phyloP scores from a whole-genome alignment of 768 basidiomycete genomes.

The Galerina marginata region DNA sequence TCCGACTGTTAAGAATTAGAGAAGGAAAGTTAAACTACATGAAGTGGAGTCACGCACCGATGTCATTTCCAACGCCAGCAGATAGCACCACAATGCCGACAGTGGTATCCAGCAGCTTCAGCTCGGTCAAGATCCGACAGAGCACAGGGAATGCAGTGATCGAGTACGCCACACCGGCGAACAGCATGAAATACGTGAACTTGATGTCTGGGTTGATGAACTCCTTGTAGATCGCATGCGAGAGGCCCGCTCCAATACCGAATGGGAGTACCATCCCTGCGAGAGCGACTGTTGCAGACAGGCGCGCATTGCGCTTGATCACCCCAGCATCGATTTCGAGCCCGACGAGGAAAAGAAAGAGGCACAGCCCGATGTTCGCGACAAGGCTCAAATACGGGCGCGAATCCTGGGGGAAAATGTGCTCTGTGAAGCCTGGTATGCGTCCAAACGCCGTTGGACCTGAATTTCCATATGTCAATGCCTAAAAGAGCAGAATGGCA shows the following conservation, averaged over 20 bases:
- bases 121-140: constrained; percentile 87
- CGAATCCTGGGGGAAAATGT: constrained; percentile 80
- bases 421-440: constrained; percentile 86
- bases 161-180: constrained; percentile 89
- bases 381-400: constrained; percentile 82
- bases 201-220: constrained; percentile 72
- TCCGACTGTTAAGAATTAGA: constrained; percentile 49
- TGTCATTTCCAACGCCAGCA: constrained; percentile 90
- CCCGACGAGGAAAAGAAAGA: constrained; percentile 93
- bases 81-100: constrained; percentile 94
- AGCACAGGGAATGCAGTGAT: constrained; percentile 89
- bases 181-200: constrained; percentile 93
- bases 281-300: constrained; percentile 71
- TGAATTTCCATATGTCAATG: constrained; percentile 18
- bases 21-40: not conserved
- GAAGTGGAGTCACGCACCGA: constrained; percentile 41
- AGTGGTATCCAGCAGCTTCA: constrained; percentile 88
- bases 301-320: constrained; percentile 76
- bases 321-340: constrained; percentile 85
- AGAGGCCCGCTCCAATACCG: constrained; percentile 72
- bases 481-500: not conserved
- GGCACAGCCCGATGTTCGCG: constrained; percentile 86
- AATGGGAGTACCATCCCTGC: constrained; percentile 91
- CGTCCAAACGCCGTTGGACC: constrained; percentile 67
- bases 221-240: constrained; percentile 69